Conservation (phyloP, 352 stramenopile genomes). For the Bremia lactucae region DNA sequence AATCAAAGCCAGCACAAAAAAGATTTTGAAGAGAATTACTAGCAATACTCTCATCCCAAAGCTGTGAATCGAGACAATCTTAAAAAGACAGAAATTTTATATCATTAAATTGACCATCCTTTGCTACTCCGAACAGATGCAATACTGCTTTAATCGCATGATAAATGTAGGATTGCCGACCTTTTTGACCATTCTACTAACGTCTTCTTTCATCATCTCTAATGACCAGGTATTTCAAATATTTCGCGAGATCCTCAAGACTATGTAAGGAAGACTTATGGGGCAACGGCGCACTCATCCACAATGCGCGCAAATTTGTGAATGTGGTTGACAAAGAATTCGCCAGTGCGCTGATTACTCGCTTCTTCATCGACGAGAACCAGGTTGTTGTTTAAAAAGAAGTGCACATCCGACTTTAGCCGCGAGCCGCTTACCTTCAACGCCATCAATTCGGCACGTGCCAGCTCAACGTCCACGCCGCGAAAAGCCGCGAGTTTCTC, state of each 20-base stretch:
- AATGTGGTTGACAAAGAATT: slow-evolving; percentile 88
- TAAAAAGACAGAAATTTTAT: too few relatives aligned
- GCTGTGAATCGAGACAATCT: too few relatives aligned
- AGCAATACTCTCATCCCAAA: too few relatives aligned
- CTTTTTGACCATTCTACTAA: too few relatives aligned
- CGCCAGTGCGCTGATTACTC: slow-evolving; percentile 77
- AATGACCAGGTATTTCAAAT: too few relatives aligned
- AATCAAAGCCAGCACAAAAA: too few relatives aligned
- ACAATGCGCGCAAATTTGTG: slow-evolving; percentile 80
- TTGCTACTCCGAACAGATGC: too few relatives aligned
- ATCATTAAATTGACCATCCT: too few relatives aligned
- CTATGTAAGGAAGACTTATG: slow-evolving; percentile 22
- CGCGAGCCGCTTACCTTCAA: slow-evolving; percentile 58
- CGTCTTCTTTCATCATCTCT: too few relatives aligned
- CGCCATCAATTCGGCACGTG: slow-evolving; percentile 68
- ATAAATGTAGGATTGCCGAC: too few relatives aligned
- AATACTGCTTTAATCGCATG: too few relatives aligned
- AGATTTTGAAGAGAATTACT: slow-evolving; percentile 1
- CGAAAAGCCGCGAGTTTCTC: slow-evolving; percentile 91
- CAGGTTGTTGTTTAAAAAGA: slow-evolving; percentile 65
- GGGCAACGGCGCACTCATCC: slow-evolving; percentile 59
- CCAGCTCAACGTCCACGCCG: slow-evolving; percentile 56
- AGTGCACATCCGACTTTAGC: slow-evolving; percentile 75
- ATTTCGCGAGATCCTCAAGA: too few relatives aligned
- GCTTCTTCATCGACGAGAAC: slow-evolving; percentile 79